Base-by-base conservation (phyloP, 306 rosid species). In the Carpinus fangiana region DNA sequence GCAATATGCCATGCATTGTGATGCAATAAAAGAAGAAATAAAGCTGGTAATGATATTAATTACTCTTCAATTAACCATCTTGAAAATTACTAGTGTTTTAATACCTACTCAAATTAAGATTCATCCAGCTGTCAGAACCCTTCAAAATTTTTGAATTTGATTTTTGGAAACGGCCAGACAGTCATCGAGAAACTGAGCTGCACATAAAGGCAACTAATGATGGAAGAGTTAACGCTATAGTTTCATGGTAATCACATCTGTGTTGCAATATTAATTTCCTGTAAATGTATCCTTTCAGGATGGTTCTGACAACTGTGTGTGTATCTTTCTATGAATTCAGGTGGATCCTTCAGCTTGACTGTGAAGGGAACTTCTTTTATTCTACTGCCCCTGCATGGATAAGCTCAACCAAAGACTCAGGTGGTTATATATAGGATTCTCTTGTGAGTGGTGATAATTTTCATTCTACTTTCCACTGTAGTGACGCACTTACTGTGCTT, bases 61-160 rank as follows among this genome's bases (percentile, higher is more conserved):
- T 79, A 18, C 47, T 83, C 14, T 75, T 77, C 56, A 28, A 82
- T 8, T 54, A 31, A 7, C 55, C 79, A 73, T 51, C 28, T 83
- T 60, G 43, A 59, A 82, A 75, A 28, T 68, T 78, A 20, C 74
- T 67, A 20, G 55, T 23, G 70, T 79, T 82, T 79, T 82, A 62
- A 76, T 83, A 74, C 73, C 86, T 82, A 82, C 90, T 91, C 79
- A 79, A 84, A 70, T 81, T 80, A 77, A 85, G 81, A 83, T 87
- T 79, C 84, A 76, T 89, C 89, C 93, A 94, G 97, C 95, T 94
- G 84, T 94, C 98, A 78, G 93, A 94, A 85, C 97, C 98, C 85
- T 94, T 92, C 98, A 92, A 88, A 90, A 87, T 92, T 74, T 94
- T 94, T 87, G 97, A 94, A 88, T 92, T 94, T 90, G 95, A 94